Base-by-base conservation (phyloP, 495 filamentous ascomycete species). In the Neurospora sp. region DNA sequence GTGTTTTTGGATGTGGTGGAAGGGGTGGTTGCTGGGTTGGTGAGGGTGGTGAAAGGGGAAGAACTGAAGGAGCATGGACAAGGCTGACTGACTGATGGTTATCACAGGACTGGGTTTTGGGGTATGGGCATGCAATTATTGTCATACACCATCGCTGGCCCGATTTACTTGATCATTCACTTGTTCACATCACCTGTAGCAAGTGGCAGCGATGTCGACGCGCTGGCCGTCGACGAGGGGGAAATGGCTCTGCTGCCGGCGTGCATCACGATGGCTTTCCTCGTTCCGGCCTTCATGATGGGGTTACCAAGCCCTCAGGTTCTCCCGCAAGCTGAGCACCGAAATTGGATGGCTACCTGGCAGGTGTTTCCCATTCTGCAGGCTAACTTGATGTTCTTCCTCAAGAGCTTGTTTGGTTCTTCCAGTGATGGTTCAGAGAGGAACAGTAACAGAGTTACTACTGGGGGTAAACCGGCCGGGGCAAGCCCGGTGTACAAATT, bases 261-360 rank as follows among this genome's bases (percentile, higher is more conserved):
- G 9, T 78, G 85, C 14, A 82, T 89, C 35, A 75, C 82, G 0
- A 38, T 90, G 10, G 86, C 84, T 5, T 89, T 84, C 74, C 75
- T 88, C 70, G 72, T 88, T 2, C 90, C 89, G 9, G 81, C 83
- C 10, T 74, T 86, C 38, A 76, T 86, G 20, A 85, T 89, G 83
- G 76, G 83, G n/a, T 74, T 89, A 35, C 88, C 88, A 1, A 78
- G 83, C 2, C 85, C 88, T 1, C 79, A 79, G 1, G 18, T 82
- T 4, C 77, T 89, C 23, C 77, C 77, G 6, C 78, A 83, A 10
- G 82, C 85, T 69, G 81, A 82, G 23, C 90, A 91, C 75, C 89
- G 91, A 71, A 80, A 81, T 39, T 83, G 85, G 73, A 87, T 90
- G 70, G 87, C 89, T 0, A 66, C 88, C 70, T 91, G 89, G 89